phyloP scores from a whole-genome alignment of 306 rosid species.

The Sechiopsis laciniata region DNA sequence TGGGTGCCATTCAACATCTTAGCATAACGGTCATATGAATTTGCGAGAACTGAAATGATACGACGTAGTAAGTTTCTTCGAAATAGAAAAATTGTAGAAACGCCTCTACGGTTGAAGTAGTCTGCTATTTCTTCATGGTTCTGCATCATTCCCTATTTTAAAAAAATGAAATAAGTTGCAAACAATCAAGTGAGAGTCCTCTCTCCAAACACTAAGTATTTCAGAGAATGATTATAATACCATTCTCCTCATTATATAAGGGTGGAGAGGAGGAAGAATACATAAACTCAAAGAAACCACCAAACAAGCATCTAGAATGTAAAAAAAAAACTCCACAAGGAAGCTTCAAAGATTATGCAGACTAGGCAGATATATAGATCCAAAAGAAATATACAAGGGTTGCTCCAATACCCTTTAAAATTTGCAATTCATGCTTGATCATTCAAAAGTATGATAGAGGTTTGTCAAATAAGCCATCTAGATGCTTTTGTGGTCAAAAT shows the following conservation, averaged over 20 bases:
- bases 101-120: slow-evolving; percentile 63
- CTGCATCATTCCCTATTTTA: slow-evolving; percentile 75
- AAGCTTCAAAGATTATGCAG: slow-evolving; percentile 4
- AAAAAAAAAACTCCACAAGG: background rate
- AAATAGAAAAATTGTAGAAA: slow-evolving; percentile 76
- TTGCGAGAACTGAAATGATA: slow-evolving; percentile 77
- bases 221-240: background rate
- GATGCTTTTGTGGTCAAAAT: background rate
- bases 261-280: background rate
- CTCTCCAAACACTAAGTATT: background rate
- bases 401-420: slow-evolving; percentile 2
- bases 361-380: background rate
- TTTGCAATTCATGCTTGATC: background rate
- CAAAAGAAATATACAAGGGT: background rate
- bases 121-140: slow-evolving; percentile 65
- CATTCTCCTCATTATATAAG: background rate
- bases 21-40: slow-evolving; percentile 84
- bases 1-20: slow-evolving; percentile 92
- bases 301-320: background rate
- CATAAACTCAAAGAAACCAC: background rate
- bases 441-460: background rate
- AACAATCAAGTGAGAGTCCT: background rate
- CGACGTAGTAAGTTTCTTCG: slow-evolving; percentile 70
- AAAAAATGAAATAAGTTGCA: slow-evolving; percentile 22
- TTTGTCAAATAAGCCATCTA: background rate